A percentile compares a stretch with the other conserved stretches of the same genome.
Evolutionary conservation across 2,329 filamentous ascomycete species (phyloP).

Genomic region (Colletotrichum filicis): DNA sequence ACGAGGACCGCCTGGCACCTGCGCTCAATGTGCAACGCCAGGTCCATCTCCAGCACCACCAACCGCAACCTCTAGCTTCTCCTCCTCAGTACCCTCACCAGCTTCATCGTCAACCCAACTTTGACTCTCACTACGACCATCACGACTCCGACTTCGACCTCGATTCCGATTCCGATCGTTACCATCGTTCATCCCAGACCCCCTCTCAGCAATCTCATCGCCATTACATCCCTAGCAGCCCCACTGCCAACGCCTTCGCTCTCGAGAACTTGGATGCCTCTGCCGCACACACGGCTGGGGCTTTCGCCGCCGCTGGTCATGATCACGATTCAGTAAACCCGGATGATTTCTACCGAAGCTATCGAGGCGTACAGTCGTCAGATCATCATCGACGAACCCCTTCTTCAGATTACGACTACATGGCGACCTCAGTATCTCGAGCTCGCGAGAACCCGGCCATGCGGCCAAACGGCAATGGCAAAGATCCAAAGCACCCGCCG

Average conservation of each 20-base stretch:
- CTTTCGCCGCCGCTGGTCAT: slow-evolving; percentile 44
- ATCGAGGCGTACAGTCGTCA: slow-evolving; percentile 51
- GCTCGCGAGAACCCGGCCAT: slow-evolving; percentile 53
- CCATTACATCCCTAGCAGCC: slow-evolving; percentile 38
- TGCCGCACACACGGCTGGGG: slow-evolving; percentile 39
- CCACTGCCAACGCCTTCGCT: slow-evolving; percentile 36
- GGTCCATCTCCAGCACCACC: slow-evolving; percentile 40
- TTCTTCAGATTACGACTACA: slow-evolving; percentile 45
- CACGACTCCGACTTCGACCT: slow-evolving; percentile 42
- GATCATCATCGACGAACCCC: slow-evolving; percentile 40
- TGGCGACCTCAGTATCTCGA: slow-evolving; percentile 50
- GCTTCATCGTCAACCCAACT: slow-evolving; percentile 37
- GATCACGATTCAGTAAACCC: slow-evolving; percentile 58
- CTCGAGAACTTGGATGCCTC: slow-evolving; percentile 31
- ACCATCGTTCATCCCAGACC: slow-evolving; percentile 38
- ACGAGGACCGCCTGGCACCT: slow-evolving; percentile 49
- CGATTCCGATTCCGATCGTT: slow-evolving; percentile 41
- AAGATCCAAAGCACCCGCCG: slow-evolving; percentile 59
- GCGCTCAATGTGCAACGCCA: slow-evolving; percentile 41
- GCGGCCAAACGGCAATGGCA: slow-evolving; percentile 62
- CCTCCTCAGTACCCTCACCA: slow-evolving; percentile 43
- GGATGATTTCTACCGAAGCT: slow-evolving; percentile 67
- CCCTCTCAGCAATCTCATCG: slow-evolving; percentile 34
- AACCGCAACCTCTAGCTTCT: slow-evolving; percentile 30
- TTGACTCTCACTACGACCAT: slow-evolving; percentile 39